Evolutionary conservation across 2,329 filamentous ascomycete genomes (phyloP).

Genomic region (Acephala macrosclerotiorum): DNA sequence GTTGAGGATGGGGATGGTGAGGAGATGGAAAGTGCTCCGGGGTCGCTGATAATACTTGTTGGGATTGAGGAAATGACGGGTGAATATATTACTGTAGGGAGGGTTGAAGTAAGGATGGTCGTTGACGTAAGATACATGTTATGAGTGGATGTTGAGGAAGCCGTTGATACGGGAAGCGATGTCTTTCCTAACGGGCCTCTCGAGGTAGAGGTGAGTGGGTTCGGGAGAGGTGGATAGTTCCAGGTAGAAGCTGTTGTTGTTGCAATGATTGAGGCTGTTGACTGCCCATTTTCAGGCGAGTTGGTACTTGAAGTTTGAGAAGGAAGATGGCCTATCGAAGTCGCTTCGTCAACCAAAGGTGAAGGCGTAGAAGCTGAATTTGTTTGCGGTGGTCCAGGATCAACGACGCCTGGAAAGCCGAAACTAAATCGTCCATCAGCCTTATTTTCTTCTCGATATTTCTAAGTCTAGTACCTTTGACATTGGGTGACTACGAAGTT

Average conservation of each 20-base stretch:
- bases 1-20: background rate
- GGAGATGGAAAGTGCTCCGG: background rate
- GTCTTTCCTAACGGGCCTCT: background rate
- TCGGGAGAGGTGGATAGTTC: background rate
- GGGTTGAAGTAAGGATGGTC: background rate
- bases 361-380: background rate
- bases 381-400: slow-evolving; percentile 3
- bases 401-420: background rate
- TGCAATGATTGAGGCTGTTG: background rate
- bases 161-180: background rate
- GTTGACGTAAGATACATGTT: background rate
- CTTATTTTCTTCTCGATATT: background rate
- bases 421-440: background rate
- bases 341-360: background rate
- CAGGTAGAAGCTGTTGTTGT: background rate
- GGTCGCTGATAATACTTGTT: background rate
- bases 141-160: background rate
- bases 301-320: background rate
- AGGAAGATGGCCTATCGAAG: background rate
- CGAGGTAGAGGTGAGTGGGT: background rate
- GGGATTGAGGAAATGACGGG: background rate
- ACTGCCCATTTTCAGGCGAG: background rate
- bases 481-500: background rate
- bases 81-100: background rate
- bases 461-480: background rate